These are phyloP conservation scores for Solanum ossicruentum DNA, from an alignment of 257 asterid species.

Conservation along the genomic window DNA sequence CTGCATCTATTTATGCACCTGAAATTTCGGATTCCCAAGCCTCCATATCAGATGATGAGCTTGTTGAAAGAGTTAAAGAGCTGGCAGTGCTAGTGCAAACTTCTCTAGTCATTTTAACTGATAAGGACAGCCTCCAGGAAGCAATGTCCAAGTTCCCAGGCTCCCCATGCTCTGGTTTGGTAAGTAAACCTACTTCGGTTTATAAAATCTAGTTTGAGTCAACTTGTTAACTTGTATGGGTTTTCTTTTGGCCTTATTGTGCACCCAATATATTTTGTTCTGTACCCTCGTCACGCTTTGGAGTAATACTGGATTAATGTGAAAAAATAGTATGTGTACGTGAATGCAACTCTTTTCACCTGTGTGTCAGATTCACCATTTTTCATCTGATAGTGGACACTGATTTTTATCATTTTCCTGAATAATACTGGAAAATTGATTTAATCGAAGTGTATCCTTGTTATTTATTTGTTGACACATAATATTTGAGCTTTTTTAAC, in stretches of 20 bases:
- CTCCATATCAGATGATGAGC: constrained; percentile 51
- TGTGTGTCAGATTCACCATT: not conserved
- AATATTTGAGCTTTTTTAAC: not conserved
- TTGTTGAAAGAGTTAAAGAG: constrained; percentile 39
- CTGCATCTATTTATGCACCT: constrained; percentile 28
- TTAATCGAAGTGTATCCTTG: not conserved
- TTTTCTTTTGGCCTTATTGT: not conserved
- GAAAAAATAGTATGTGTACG: not conserved
- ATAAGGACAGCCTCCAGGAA: constrained; percentile 27
- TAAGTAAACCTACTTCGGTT: constrained; percentile 28
- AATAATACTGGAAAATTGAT: not conserved
- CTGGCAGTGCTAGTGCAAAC: constrained; percentile 39
- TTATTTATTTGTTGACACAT: not conserved
- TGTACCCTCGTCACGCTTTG: not conserved
- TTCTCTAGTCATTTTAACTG: constrained; percentile 32
- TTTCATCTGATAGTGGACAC: not conserved
- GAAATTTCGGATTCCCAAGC: constrained; percentile 38
- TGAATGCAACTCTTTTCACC: not conserved
- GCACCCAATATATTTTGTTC: not conserved
- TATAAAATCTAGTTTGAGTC: not conserved
- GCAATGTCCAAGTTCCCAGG: constrained; percentile 56
- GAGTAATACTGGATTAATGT: not conserved
- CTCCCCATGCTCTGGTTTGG: constrained; percentile 40
- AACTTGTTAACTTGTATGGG: not conserved
- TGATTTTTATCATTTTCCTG: not conserved